phyloP scores from a whole-genome alignment of 768 basidiomycete genomes.

The Tulasnella sp. region DNA sequence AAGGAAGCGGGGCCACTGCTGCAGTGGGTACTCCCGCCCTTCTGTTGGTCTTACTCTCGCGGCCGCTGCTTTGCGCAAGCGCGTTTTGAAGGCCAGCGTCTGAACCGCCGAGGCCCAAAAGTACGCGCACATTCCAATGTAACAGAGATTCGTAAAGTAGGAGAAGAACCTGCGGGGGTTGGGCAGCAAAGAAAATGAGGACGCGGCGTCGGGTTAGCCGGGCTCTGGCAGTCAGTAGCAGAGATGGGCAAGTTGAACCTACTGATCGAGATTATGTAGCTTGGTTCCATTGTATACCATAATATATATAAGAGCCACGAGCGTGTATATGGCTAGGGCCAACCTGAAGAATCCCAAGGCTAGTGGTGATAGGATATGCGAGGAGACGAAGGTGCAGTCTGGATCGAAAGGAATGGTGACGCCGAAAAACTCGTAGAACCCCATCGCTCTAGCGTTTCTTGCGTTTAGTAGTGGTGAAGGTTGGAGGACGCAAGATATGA shows the following conservation, averaged over 20 bases:
- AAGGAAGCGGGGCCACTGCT: slow-evolving; percentile 54
- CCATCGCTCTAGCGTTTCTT: not conserved
- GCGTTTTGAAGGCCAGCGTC: slow-evolving; percentile 45
- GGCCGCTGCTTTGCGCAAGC: slow-evolving; percentile 29
- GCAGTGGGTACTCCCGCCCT: slow-evolving; percentile 48
- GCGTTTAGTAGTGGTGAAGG: not conserved
- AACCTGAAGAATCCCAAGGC: slow-evolving; percentile 48
- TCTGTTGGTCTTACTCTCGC: slow-evolving; percentile 35
- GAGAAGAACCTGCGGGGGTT: slow-evolving; percentile 50
- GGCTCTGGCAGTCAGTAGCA: not conserved
- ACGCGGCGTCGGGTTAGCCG: not conserved
- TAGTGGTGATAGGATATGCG: slow-evolving; percentile 47
- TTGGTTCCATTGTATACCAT: slow-evolving; percentile 41
- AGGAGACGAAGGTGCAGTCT: slow-evolving; percentile 47
- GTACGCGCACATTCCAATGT: slow-evolving; percentile 60
- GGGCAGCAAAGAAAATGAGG: slow-evolving; percentile 3
- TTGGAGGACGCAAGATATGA: not conserved
- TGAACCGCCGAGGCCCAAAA: slow-evolving; percentile 58
- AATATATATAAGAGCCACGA: slow-evolving; percentile 44
- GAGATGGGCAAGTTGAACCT: slow-evolving; percentile 30
- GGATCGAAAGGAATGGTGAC: slow-evolving; percentile 45
- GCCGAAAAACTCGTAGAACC: slow-evolving; percentile 36
- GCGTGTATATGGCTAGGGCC: slow-evolving; percentile 51
- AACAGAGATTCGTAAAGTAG: slow-evolving; percentile 63
- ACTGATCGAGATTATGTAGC: slow-evolving; percentile 40